Conservation (phyloP, 73 alveolate genomes). For the Breviolum minutum region DNA sequence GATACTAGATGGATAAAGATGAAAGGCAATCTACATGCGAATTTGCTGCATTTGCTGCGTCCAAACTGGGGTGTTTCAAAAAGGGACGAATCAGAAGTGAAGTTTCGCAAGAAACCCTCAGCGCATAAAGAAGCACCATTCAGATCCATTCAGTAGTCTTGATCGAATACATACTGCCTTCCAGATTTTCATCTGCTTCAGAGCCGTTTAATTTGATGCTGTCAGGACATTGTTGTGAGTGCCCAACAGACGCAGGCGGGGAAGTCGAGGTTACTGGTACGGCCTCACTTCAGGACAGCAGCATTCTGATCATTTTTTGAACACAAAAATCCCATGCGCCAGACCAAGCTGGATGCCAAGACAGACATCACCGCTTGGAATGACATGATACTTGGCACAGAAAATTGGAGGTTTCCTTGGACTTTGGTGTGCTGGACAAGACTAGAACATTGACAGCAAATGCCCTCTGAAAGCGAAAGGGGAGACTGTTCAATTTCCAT, state of each 20-base stretch:
- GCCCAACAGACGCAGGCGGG: conserved; percentile 85
- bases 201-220: background rate
- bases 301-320: background rate
- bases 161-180: background rate
- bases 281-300: background rate
- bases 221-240: conserved; percentile 56
- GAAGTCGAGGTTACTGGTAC: no score
- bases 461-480: no score
- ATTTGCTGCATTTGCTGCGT: no score
- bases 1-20: background rate
- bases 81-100: no score
- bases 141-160: no score
- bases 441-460: no score
- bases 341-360: conserved; percentile 87
- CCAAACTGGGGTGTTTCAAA: no score
- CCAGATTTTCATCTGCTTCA: background rate
- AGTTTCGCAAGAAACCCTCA: no score
- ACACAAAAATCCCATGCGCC: background rate
- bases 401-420: background rate
- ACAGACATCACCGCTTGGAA: conserved; percentile 94
- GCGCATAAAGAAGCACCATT: no score
- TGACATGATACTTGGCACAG: conserved; percentile 33
- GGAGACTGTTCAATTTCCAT: no score
- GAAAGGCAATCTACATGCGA: no score
- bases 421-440: no score